Conservation (phyloP, 768 basidiomycete genomes). For the Suillus americanus region DNA sequence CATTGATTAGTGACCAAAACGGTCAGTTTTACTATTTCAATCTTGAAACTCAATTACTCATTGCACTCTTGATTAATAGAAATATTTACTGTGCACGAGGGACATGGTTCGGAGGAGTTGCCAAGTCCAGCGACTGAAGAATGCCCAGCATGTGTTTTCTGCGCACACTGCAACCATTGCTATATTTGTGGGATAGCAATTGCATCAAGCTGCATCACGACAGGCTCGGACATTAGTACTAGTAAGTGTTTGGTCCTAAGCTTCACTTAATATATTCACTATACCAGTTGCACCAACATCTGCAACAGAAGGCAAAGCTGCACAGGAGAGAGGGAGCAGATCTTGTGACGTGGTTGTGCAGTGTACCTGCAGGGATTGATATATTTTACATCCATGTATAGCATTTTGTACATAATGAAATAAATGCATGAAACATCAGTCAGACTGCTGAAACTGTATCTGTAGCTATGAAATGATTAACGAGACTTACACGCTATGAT, state of each 20-base stretch:
- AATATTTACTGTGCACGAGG: not conserved
- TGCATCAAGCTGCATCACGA: not conserved
- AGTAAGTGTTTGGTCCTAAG: too few species aligned
- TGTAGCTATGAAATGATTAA: too few species aligned
- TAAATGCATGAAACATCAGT: too few species aligned
- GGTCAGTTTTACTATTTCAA: not conserved
- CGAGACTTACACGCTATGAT: not conserved
- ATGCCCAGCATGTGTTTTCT: not conserved
- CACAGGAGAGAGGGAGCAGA: too few species aligned
- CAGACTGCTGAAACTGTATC: not conserved
- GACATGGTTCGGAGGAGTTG: not conserved
- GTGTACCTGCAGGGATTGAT: too few species aligned
- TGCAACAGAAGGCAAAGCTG: too few species aligned
- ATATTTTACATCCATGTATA: too few species aligned
- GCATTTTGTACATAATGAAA: too few species aligned
- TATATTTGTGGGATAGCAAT: not conserved
- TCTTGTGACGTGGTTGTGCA: too few species aligned
- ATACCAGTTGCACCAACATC: too few species aligned
- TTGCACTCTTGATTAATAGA: not conserved
- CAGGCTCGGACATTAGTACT: too few species aligned
- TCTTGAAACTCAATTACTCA: not conserved
- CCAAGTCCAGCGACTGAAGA: not conserved
- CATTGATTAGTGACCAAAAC: not conserved
- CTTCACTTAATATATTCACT: too few species aligned
- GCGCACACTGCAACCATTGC: not conserved